Evolutionary conservation across 1,284 basidiomycete genomes (phyloP).

Genomic region (Gymnopus androsaceus): DNA sequence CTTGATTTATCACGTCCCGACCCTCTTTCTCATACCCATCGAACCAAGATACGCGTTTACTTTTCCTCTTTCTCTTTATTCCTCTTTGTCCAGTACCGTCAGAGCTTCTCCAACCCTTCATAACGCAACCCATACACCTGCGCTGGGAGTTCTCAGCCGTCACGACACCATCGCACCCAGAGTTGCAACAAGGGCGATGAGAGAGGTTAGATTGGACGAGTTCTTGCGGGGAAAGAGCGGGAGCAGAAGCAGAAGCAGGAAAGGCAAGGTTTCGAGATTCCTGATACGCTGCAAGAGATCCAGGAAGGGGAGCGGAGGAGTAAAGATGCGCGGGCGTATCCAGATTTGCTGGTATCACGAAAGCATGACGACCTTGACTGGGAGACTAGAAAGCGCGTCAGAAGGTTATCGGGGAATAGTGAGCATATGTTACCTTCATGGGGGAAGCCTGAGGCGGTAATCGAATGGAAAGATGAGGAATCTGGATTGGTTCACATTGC

Average conservation of each 20-base stretch:
- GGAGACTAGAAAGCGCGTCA: neutral
- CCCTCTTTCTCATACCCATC: slow-evolving; percentile 12
- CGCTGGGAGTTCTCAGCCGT: slow-evolving; percentile 1
- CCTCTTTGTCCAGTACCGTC: neutral
- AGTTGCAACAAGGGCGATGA: slow-evolving; percentile 1
- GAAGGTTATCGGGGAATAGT: neutral
- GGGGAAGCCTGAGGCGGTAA: neutral
- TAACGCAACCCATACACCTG: slow-evolving; percentile 11
- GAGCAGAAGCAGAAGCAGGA: too few species aligned
- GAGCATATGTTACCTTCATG: neutral
- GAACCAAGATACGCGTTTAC: slow-evolving; percentile 15
- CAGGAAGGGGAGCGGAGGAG: neutral
- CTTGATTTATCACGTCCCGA: neutral
- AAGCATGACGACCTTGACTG: neutral
- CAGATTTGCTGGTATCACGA: neutral
- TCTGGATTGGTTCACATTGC: neutral
- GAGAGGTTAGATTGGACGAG: neutral
- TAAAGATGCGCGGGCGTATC: neutral
- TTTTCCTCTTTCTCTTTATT: neutral
- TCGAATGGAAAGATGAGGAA: neutral
- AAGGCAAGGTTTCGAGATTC: too few species aligned
- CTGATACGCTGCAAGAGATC: neutral
- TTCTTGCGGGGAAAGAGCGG: too few species aligned
- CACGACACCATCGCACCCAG: slow-evolving; percentile 10
- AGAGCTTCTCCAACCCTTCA: slow-evolving; percentile 3